A percentile compares a stretch with the other conserved stretches of the same genome.
These are phyloP conservation scores for Fonticula alba DNA, from an alignment of 78 protist genomes.

Conservation along the genomic window DNA sequence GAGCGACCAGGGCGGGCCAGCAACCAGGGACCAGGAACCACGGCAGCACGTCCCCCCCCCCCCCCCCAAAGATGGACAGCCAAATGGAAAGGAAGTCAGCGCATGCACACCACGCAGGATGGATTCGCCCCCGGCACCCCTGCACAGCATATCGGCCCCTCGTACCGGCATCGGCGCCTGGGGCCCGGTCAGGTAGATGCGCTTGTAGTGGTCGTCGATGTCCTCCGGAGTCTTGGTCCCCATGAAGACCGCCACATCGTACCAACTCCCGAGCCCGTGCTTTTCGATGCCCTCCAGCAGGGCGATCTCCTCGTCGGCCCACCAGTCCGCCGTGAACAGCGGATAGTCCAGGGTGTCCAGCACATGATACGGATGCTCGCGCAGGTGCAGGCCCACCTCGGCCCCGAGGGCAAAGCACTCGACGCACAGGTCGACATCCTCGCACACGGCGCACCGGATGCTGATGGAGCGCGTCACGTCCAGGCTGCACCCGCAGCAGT, in stretches of 20 bases:
- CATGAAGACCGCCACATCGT: constrained; percentile 10
- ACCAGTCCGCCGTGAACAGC: background rate
- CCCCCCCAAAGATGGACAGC: no score
- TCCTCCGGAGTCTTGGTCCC: constrained; percentile 14
- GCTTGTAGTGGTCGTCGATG: constrained; percentile 14
- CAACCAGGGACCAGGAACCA: no score
- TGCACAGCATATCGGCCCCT: no score
- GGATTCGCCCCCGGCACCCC: no score
- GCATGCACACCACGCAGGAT: no score
- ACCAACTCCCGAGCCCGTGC: constrained; percentile 19
- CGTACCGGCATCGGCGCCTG: no score
- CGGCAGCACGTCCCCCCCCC: no score
- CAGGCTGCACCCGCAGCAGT: background rate
- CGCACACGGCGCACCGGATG: constrained; percentile 29
- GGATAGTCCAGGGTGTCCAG: background rate
- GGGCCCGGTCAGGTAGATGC: background rate
- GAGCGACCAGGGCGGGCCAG: no score
- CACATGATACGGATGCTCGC: constrained; percentile 11
- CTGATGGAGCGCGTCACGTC: constrained; percentile 9
- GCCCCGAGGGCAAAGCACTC: constrained; percentile 23
- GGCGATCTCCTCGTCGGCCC: constrained; percentile 17
- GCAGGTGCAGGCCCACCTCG: constrained; percentile 6
- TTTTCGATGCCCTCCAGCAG: constrained; percentile 21
- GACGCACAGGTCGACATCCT: constrained; percentile 23
- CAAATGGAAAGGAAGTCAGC: no score